These are phyloP conservation scores for Chlamydomonas urium DNA, from an alignment of 139 green algal species.

Conservation along the genomic window DNA sequence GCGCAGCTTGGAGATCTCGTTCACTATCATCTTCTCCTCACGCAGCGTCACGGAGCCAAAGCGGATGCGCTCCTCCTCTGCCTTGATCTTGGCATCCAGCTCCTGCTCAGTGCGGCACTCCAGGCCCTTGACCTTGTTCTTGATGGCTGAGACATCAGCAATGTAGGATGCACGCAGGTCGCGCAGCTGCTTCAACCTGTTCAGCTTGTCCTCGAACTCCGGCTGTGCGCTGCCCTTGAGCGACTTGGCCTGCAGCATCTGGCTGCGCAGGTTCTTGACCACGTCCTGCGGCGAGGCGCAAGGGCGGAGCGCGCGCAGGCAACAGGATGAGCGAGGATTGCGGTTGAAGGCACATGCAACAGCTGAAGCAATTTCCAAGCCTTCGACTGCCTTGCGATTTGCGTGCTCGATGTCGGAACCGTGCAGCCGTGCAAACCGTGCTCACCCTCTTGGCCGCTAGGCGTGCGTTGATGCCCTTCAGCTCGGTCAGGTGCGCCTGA, in stretches of 20 bases:
- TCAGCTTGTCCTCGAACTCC: conserved; percentile 57
- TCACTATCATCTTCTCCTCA: conserved; percentile 47
- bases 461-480: conserved; percentile 45
- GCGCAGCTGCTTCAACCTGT: conserved; percentile 36
- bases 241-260: conserved; percentile 32
- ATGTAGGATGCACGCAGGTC: conserved; percentile 26
- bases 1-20: conserved; percentile 35
- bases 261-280: conserved; percentile 33
- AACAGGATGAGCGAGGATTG: not conserved
- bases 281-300: conserved; percentile 37
- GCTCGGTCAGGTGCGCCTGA: conserved; percentile 27
- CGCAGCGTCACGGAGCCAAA: conserved; percentile 25
- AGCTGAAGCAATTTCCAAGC: too few species aligned
- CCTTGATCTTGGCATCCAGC: conserved; percentile 46
- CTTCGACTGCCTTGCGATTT: too few species aligned
- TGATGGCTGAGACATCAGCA: conserved; percentile 1
- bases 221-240: conserved; percentile 43
- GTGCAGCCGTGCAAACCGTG: too few species aligned
- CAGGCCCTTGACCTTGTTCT: conserved; percentile 26
- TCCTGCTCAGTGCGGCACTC: conserved; percentile 39
- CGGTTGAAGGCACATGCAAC: not conserved
- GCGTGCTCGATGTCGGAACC: too few species aligned
- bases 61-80: conserved; percentile 42
- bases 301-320: too few species aligned
- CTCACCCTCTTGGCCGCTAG: conserved; percentile 43